Conservation (phyloP, 805 yeast genomes). For the Saturnispora sanitii region DNA sequence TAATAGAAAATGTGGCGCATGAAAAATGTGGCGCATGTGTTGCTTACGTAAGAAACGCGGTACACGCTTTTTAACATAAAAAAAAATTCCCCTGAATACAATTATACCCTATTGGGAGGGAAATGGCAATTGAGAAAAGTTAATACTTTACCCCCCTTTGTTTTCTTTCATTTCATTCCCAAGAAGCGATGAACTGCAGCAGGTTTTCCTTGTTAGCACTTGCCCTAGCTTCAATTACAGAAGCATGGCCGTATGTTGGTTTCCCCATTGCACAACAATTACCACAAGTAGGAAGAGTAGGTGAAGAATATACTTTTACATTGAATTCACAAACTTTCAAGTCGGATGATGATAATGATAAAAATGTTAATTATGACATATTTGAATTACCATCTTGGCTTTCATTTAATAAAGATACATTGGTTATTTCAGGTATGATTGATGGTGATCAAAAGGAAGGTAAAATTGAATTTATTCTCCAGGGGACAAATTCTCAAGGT, state of each 20-base stretch:
- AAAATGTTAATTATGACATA: slow-evolving; percentile 48
- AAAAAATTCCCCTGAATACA: neutral
- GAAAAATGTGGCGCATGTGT: neutral
- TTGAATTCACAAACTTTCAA: slow-evolving; percentile 62
- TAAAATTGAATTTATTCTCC: slow-evolving; percentile 44
- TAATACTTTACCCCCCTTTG: neutral
- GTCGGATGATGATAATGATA: slow-evolving; percentile 31
- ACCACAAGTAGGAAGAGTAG: slow-evolving; percentile 79
- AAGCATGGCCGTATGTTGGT: slow-evolving; percentile 46
- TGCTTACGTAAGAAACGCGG: slow-evolving; percentile 1
- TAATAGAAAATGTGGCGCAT: neutral
- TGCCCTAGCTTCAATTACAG: neutral
- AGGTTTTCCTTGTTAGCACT: neutral
- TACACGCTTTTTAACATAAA: neutral
- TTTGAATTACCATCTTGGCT: slow-evolving; percentile 70
- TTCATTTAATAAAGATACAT: slow-evolving; percentile 48
- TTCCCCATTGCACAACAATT: slow-evolving; percentile 77
- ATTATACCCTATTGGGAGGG: neutral
- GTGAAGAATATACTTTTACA: slow-evolving; percentile 50
- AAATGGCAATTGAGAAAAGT: neutral
- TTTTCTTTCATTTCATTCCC: neutral
- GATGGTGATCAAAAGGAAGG: slow-evolving; percentile 13
- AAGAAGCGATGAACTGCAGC: neutral
- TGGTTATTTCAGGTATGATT: slow-evolving; percentile 67
- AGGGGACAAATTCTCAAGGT: slow-evolving; percentile 58